Conservation (phyloP, 345 rosid genomes). For the Aquilaria sinensis region DNA sequence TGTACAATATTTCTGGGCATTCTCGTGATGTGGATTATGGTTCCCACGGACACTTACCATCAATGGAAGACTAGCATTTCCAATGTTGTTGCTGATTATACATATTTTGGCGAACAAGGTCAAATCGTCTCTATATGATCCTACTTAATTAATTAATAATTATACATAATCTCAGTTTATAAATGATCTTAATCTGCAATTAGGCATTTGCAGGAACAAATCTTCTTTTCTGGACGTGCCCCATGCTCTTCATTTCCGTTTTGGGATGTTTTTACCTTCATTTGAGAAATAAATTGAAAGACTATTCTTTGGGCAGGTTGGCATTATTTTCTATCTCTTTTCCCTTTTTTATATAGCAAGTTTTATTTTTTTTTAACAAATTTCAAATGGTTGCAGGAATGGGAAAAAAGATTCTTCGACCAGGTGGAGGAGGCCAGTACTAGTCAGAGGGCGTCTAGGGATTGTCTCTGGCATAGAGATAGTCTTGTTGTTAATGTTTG, state of each 20-base stretch:
- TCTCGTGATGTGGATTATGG: conserved; percentile 37
- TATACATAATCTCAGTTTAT: neutral
- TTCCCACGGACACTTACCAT: conserved; percentile 31
- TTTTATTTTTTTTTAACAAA: neutral
- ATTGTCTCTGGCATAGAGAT: conserved; percentile 47
- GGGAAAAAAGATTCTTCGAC: neutral
- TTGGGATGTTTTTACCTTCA: conserved; percentile 60
- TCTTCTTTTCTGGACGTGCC: conserved; percentile 52
- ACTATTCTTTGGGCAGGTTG: conserved; percentile 20
- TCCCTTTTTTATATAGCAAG: neutral
- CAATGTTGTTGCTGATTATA: neutral
- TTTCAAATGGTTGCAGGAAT: no score
- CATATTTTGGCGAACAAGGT: neutral
- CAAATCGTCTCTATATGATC: neutral
- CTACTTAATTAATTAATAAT: neutral
- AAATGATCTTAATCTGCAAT: neutral
- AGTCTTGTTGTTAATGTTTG: conserved; percentile 40
- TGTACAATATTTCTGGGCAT: conserved; percentile 15
- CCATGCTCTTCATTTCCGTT: conserved; percentile 51
- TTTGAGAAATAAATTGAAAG: conserved; percentile 27
- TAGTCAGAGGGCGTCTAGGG: conserved; percentile 60
- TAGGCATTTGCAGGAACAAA: conserved; percentile 34
- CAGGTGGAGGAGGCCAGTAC: conserved; percentile 24
- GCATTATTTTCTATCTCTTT: neutral
- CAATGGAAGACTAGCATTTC: conserved; percentile 23